Evolutionary conservation across 2,329 filamentous ascomycete species (phyloP), one percentile per base, ranked within the genome.

Genomic region (Malbranchea zuffiana): DNA sequence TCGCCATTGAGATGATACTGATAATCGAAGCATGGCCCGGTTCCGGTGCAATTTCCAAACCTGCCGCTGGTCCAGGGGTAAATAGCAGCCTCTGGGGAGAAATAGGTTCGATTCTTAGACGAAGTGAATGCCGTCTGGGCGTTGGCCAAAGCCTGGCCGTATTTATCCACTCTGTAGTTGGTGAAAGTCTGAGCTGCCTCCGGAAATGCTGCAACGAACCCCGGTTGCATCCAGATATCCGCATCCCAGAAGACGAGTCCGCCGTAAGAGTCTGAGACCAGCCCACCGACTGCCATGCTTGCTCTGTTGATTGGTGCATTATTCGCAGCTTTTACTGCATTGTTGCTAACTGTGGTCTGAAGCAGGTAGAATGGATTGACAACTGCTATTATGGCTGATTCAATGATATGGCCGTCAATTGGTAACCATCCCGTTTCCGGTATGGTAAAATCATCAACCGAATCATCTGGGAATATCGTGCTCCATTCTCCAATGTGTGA

Each of bases 1-100:
- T 82, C 78, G 5, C 76, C 75, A 47, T 82, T 82, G 24, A 82
- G 48, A 52, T 82, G 78, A 47, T 82, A 83, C 51, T 82, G 68
- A 45, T 82, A 82, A 53, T 82, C 78, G 47, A 76, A 79, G 53
- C 78, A 82, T 17, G 71, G 67, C 2, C 71, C 71, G 3, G 71
- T 72, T 2, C 64, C 68, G 0, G 79, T 82, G 48, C 78, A 82
- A 48, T 82, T 82, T 2, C 78, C 79, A 48, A 67, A 78, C 4
- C 76, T 60, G 6, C 73, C 77, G 46, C 72, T 72, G 0, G 77
- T 82, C 79, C 79, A 83, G 1, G 78, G 71, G 48, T 72, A 83
- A 1, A 77, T 68, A 0, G 76, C 75, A 13, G 75, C 72, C 4
- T 69, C 67, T 1, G 62, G 54, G 1, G 69, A 71, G 48, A 76